phyloP scores from a whole-genome alignment of 108 stramenopile genomes.

The Fragilariopsis cylindrus region DNA sequence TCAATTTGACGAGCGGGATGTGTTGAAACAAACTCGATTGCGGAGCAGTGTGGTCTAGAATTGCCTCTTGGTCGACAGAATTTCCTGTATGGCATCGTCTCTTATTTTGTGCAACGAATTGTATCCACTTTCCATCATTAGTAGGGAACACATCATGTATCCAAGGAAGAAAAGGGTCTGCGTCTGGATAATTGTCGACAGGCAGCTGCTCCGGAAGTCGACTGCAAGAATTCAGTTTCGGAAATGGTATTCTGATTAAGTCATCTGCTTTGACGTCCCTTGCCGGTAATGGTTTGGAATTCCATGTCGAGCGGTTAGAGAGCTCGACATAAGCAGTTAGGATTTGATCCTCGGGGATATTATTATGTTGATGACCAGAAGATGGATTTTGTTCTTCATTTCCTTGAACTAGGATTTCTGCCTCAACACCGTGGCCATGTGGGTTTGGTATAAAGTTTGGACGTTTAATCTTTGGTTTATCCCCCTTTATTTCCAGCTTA shows the following conservation, averaged over 20 bases:
- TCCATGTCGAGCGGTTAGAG: constrained; percentile 20
- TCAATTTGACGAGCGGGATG: constrained; percentile 53
- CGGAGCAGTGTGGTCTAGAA: constrained; percentile 55
- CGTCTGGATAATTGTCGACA: constrained; percentile 65
- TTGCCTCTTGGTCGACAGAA: constrained; percentile 24
- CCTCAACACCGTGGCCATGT: constrained; percentile 26
- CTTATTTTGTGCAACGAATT: constrained; percentile 87
- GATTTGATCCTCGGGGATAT: constrained; percentile 22
- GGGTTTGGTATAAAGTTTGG: constrained; percentile 27
- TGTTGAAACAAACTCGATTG: constrained; percentile 84
- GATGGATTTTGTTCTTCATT: constrained; percentile 5
- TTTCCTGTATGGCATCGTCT: constrained; percentile 69
- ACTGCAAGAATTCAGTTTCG: constrained; percentile 39
- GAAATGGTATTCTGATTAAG: constrained; percentile 16
- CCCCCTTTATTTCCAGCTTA: not conserved
- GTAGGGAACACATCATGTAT: constrained; percentile 91
- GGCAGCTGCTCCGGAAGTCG: constrained; percentile 66
- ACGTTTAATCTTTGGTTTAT: constrained; percentile 13
- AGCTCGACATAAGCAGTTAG: constrained; percentile 26
- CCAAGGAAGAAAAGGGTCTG: constrained; percentile 89
- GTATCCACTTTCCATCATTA: constrained; percentile 72
- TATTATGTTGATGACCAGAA: not conserved
- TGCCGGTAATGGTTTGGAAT: constrained; percentile 16
- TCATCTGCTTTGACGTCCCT: constrained; percentile 21
- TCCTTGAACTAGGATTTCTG: constrained; percentile 17